phyloP scores from a whole-genome alignment of 345 rosid species.

The Streptanthus diversifolius region DNA sequence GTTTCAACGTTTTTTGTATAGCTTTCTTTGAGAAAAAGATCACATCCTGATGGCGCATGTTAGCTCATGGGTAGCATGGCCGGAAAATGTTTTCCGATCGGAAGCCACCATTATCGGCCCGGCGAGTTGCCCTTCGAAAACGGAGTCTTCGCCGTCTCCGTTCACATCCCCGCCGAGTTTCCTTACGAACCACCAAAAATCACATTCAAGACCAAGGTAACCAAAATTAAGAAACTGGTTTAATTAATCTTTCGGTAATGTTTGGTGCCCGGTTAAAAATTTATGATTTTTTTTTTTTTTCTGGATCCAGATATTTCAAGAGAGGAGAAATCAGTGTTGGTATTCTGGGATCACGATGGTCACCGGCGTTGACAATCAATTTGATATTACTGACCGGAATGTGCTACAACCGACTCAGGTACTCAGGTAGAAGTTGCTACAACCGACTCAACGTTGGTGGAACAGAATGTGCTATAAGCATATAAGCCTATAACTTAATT shows the following conservation, averaged over 20 bases:
- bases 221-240: background rate
- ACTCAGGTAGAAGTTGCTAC: too few species aligned
- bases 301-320: background rate
- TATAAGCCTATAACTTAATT: too few species aligned
- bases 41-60: background rate
- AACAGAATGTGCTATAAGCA: too few species aligned
- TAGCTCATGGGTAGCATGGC: background rate
- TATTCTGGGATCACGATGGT: conserved; percentile 11
- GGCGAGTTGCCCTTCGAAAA: background rate
- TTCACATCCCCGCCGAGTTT: background rate
- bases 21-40: background rate
- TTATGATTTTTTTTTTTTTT: background rate
- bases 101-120: conserved; percentile 19
- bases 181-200: conserved; percentile 22
- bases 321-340: background rate
- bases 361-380: background rate
- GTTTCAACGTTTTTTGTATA: too few species aligned
- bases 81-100: conserved; percentile 14
- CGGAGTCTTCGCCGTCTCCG: conserved; percentile 5
- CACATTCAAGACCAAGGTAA: conserved; percentile 23
- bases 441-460: too few species aligned
- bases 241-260: background rate
- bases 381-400: too few species aligned
- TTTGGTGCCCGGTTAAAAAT: background rate
- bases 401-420: too few species aligned